Evolutionary conservation across 116 monocot genomes (phyloP).

Genomic region (Zostera marina): DNA sequence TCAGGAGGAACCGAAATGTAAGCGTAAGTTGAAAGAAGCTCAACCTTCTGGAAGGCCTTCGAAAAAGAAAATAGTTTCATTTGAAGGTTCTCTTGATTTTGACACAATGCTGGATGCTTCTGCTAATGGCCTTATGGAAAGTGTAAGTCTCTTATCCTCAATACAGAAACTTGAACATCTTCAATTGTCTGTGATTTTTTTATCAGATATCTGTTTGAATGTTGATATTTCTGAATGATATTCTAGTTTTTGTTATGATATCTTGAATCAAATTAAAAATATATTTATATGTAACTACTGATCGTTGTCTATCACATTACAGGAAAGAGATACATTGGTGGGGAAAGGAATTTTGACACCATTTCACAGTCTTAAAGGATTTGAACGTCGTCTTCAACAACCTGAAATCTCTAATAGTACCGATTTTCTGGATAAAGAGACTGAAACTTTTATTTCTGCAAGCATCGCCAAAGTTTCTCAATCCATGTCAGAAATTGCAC

Average conservation of each 20-base stretch:
- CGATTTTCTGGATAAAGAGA: conserved; percentile 10
- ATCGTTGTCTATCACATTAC: conserved; percentile 10
- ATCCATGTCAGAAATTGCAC: conserved; percentile 55
- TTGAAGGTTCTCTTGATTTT: conserved; percentile 73
- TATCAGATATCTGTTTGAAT: not conserved
- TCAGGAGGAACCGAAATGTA: conserved; percentile 37
- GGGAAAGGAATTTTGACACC: conserved; percentile 78
- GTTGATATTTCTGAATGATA: not conserved
- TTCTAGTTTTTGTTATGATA: conserved; percentile 3
- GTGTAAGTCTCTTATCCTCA: conserved; percentile 32
- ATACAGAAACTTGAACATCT: too few species aligned
- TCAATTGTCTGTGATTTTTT: not conserved
- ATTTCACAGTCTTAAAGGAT: conserved; percentile 87
- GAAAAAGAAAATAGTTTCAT: conserved; percentile 23
- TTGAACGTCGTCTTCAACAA: conserved; percentile 68
- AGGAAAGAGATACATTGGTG: conserved; percentile 79
- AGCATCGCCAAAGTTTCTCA: conserved; percentile 63
- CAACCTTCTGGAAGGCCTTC: conserved; percentile 16
- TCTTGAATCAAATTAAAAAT: not conserved
- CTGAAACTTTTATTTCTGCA: conserved; percentile 34
- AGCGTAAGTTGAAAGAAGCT: conserved; percentile 17
- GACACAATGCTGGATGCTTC: conserved; percentile 80
- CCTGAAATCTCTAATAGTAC: conserved; percentile 29
- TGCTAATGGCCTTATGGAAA: conserved; percentile 80
- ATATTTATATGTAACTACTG: conserved; percentile 8